These are phyloP conservation scores for Podaxis carcinomalis DNA, from an alignment of 768 basidiomycete species.

Conservation along the genomic window DNA sequence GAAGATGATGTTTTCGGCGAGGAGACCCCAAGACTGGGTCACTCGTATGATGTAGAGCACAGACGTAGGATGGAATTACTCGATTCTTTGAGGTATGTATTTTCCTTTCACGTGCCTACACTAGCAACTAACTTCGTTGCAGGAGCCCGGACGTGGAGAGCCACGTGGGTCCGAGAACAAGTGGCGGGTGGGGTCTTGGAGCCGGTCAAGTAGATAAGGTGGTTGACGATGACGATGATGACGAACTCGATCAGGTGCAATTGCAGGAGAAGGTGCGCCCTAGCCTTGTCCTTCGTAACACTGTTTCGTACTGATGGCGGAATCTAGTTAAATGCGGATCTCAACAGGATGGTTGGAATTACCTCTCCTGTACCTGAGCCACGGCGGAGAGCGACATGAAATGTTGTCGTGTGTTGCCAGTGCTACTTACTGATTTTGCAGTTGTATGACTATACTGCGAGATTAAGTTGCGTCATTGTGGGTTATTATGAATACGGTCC, in stretches of 20 bases:
- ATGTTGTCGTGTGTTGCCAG: not conserved
- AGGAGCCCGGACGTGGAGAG: conserved; percentile 53
- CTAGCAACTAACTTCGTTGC: conserved; percentile 1
- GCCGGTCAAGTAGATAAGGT: conserved; percentile 49
- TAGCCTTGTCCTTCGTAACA: not conserved
- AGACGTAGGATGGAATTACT: conserved; percentile 43
- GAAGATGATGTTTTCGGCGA: conserved; percentile 43
- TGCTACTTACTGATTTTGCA: no score
- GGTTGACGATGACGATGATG: conserved; percentile 60
- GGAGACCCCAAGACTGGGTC: conserved; percentile 47
- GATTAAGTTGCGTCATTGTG: not conserved
- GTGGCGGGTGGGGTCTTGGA: conserved; percentile 77
- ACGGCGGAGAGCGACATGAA: conserved; percentile 25
- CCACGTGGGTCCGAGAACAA: conserved; percentile 32
- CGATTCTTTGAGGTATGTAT: conserved; percentile 43
- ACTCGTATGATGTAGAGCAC: conserved; percentile 23
- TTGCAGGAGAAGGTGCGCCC: conserved; percentile 44
- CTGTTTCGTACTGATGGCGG: not conserved
- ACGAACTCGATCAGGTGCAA: conserved; percentile 66
- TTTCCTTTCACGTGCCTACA: not conserved
- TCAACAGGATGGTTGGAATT: conserved; percentile 59
- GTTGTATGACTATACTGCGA: not conserved
- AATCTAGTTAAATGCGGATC: conserved; percentile 37
- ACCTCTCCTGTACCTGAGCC: conserved; percentile 27
- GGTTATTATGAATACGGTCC: not conserved